A percentile compares a stretch with the other conserved stretches of the same genome.
phyloP scores from a whole-genome alignment of 2,329 filamentous ascomycete species.

The Pseudocercospora pini-densiflorae region DNA sequence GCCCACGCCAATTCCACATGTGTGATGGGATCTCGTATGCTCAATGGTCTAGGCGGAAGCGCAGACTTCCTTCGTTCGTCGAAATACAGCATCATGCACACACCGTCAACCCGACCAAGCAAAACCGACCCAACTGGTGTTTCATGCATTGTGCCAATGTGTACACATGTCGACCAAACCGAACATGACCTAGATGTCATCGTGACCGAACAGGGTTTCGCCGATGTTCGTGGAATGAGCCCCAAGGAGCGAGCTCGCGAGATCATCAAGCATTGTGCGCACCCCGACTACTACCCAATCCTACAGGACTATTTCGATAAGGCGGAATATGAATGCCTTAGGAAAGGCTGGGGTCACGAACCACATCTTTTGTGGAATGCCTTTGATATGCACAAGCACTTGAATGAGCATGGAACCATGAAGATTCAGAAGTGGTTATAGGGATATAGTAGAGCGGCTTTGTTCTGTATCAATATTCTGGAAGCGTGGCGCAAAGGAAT shows the following conservation, averaged over 20 bases:
- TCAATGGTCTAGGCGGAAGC: slow-evolving; percentile 81
- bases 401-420: slow-evolving; percentile 85
- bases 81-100: slow-evolving; percentile 95
- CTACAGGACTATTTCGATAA: slow-evolving; percentile 81
- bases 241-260: slow-evolving; percentile 80
- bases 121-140: slow-evolving; percentile 84
- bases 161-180: slow-evolving; percentile 89
- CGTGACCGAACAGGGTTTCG: slow-evolving; percentile 77
- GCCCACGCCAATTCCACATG: slow-evolving; percentile 90
- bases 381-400: slow-evolving; percentile 87
- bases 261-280: slow-evolving; percentile 85
- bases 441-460: not conserved
- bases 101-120: slow-evolving; percentile 76
- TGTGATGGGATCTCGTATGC: slow-evolving; percentile 86
- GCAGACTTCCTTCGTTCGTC: slow-evolving; percentile 79
- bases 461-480: not conserved
- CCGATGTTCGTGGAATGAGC: slow-evolving; percentile 80
- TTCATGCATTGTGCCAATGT: slow-evolving; percentile 90
- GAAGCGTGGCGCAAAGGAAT: not conserved
- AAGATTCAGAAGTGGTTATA: slow-evolving; percentile 71
- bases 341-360: slow-evolving; percentile 88
- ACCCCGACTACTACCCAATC: slow-evolving; percentile 84
- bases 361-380: slow-evolving; percentile 84
- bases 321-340: slow-evolving; percentile 83
- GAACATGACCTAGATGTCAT: slow-evolving; percentile 92